Base-by-base conservation (phyloP, 2,329 filamentous ascomycete genomes). In the Septoria linicola region DNA sequence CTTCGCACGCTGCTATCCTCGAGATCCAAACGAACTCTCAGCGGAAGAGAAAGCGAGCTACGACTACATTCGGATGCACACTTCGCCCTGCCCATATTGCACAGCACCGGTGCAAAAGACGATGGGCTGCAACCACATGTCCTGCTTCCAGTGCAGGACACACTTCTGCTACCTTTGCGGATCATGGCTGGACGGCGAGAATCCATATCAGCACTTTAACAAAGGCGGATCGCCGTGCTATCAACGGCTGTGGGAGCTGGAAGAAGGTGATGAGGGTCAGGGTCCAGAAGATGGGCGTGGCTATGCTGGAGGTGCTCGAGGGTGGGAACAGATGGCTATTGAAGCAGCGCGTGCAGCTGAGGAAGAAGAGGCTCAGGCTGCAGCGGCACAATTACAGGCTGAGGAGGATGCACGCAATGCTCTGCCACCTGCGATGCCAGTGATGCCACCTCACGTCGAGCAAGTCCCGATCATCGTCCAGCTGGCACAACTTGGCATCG, bases 161-260 rank as follows among this genome's bases (percentile, higher is more conserved):
- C 92, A 97, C 69, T 97, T 96, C 68, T 99, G 93, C 73, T 97
- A 97, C 62, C 79, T 97, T 1, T 97, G 93, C 66, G 86, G 87
- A 0, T 80, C 84, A n/a, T 97, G 89, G 87, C 78, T 99, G 35
- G 80, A 85, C 49, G 82, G 87, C 0, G 76, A 74, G 14, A 93
- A 96, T 61, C 91, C 91, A 1, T 97, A 97, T 66, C 73, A 79
- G 48, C 93, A 99, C 69, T 99, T 91, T 74, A 96, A 96, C 66
- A 78, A 82, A 44, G 76, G 80, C 13, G 87, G 82, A 1, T 75
- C 75, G 8, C 54, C 53, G 0, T 99, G 93, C 67, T 95, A 86
- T 64, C 87, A 88, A 77, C 83, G 89, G 3, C 75, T 99, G 2
- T 97, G 91, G 90, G 93, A 96, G 64, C 73, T 95, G 19, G 89